A percentile compares a stretch with the other conserved stretches of the same genome.
phyloP scores from a whole-genome alignment of 2,329 filamentous ascomycete genomes.

The Penicillium vulpinum region DNA sequence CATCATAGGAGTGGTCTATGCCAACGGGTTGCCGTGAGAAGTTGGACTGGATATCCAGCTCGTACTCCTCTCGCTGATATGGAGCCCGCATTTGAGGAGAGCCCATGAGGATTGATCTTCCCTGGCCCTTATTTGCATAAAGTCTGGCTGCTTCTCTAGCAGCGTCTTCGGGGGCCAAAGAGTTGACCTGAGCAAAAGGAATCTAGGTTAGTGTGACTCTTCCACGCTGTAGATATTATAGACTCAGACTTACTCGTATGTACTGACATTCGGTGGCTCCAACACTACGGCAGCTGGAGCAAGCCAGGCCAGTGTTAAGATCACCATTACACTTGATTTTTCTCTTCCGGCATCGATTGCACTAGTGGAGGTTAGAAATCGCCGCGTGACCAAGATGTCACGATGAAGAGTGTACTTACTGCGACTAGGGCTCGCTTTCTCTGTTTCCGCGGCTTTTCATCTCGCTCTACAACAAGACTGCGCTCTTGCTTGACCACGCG shows the following conservation, averaged over 20 bases:
- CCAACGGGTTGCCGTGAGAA: slow-evolving; percentile 26
- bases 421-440: slow-evolving; percentile 57
- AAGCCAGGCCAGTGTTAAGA: slow-evolving; percentile 71
- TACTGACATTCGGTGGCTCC: slow-evolving; percentile 70
- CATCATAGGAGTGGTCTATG: slow-evolving; percentile 34
- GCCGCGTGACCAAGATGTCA: not conserved
- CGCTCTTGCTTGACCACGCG: slow-evolving; percentile 30
- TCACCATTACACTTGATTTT: slow-evolving; percentile 96
- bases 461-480: slow-evolving; percentile 30
- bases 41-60: slow-evolving; percentile 24
- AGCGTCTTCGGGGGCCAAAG: slow-evolving; percentile 27
- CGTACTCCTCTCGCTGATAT: slow-evolving; percentile 29
- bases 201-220: not conserved
- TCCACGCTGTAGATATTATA: not conserved
- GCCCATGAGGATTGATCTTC: slow-evolving; percentile 13
- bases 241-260: slow-evolving; percentile 61
- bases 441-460: slow-evolving; percentile 41
- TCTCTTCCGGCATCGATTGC: slow-evolving; percentile 81
- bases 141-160: slow-evolving; percentile 3
- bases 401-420: slow-evolving; percentile 33
- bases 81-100: slow-evolving; percentile 20
- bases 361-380: slow-evolving; percentile 55
- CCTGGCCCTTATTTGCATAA: slow-evolving; percentile 12
- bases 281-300: slow-evolving; percentile 77
- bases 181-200: slow-evolving; percentile 32